Base-by-base conservation (phyloP, 768 basidiomycete genomes). In the Leccinum imitatum region DNA sequence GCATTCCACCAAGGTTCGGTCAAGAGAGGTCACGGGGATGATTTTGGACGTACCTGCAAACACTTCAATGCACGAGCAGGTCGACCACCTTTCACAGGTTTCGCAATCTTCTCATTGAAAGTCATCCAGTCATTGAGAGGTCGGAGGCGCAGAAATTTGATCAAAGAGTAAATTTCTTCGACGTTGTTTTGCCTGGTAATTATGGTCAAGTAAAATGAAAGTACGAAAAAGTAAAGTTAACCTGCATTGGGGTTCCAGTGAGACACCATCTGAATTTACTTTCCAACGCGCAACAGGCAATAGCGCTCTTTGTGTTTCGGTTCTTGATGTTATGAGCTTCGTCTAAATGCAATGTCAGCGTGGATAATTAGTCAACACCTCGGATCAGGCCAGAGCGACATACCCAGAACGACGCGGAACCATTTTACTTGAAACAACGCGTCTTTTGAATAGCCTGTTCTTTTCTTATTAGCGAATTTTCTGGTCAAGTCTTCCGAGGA, bases 251-350 rank as follows among this genome's bases (percentile, higher is more conserved):
- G 19, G 90, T 91, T 30, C 90, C 94, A 6, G 92, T 95, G 58
- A 95, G 75, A 71, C 89, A 91, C 95, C 95, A 97, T 56, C 91
- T 80, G 72, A 82, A 94, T 67, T 90, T 91, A 14, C 83, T 82
- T 51, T 87, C 73, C n/a, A 96, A 78, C 6, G 80, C 89, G 60
- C 85, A 90, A 60, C 92, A 93, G 0, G 91, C 93, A 39, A 87
- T 78, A 3, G 92, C 86, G 31, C 83, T 84, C 68, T 93, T 90
- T 0, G 89, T 91, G 37, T 80, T 87, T 53, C 84, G 80, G 67
- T 95, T 93, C 79, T 95, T 96, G 78, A 97, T 96, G 66, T 89
- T 91, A 70, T 97, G 95, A 0, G 95, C 95, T 69, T 97, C 94
- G 68, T 97, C 95, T 91, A 54, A n/a, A 19, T 50, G 31, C 1